Base-by-base conservation (phyloP, 352 stramenopile species). In the Phytopythium montanum region DNA sequence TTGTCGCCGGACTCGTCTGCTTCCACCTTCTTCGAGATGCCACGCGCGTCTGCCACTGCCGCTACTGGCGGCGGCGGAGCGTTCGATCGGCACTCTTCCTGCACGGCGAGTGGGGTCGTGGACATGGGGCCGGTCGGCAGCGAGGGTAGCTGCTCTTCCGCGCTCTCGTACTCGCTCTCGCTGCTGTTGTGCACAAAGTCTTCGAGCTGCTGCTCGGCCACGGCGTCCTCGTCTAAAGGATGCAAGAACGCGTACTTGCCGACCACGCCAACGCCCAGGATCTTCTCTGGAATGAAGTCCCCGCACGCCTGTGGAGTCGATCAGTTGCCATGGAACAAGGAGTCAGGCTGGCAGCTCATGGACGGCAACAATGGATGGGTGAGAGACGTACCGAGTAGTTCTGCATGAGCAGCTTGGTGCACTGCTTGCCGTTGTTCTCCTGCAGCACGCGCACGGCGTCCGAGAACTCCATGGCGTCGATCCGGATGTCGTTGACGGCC, bases 231-330 rank as follows among this genome's bases (percentile, higher is more conserved):
- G 19, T 88, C 74, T 8, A 88, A 56, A 6, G 85, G 76, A 59
- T 88, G 77, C 57, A 95, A 68, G 26, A 80, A 92, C 13, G 83
- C 83, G 59, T 89, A 93, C 51, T 93, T 93, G 54, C 80, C 83
- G 12, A 95, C 60, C 7, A 95, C 85, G 21, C 81, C 81, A 10
- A 95, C 65, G 18, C 85, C 85, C 14, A 95, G 57, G 53, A 95
- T 92, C 56, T 95, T 95, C 57, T 95, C 85, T 2, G 85, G 85
- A 29, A 95, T 95, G 45, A 95, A 95, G 21, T 95, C 85, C 19
- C 85, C 85, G 36, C 83, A 90, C 0, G 83, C 82, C 75, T 85
- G 21, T 9, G 0, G 13, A 28, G 51, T 4, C 42, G 23, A 28
- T 26, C 13, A 7, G 23, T 25, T 28, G 28, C 19, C 34, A 5